A percentile compares a stretch with the other conserved stretches of the same genome.
These are phyloP conservation scores for Paramecium pentaurelia DNA, from an alignment of 73 alveolate species.

Conservation along the genomic window DNA sequence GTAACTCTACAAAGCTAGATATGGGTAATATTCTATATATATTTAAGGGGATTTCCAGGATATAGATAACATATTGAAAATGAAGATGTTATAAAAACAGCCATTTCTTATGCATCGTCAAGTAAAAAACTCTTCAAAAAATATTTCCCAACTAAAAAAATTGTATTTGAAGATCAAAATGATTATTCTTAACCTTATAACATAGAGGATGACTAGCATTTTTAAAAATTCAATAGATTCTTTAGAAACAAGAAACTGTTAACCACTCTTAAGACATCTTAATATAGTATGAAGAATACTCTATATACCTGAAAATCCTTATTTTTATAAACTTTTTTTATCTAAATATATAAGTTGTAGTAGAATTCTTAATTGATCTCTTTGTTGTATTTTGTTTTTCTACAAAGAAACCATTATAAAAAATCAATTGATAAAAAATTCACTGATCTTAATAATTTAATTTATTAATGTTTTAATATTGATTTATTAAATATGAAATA, in stretches of 20 bases:
- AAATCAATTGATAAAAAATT: not conserved
- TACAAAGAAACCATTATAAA: not conserved
- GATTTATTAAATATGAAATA: not conserved
- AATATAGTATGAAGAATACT: not conserved
- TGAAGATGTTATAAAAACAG: slow-evolving; percentile 11
- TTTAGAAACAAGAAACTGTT: not conserved
- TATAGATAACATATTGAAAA: not conserved
- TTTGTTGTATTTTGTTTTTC: too few species aligned
- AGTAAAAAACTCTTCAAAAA: slow-evolving; percentile 25
- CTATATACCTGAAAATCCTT: not conserved
- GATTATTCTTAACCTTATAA: slow-evolving; percentile 29
- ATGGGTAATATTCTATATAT: not conserved
- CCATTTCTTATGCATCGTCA: not conserved
- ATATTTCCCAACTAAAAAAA: slow-evolving; percentile 12
- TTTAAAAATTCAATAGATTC: not conserved
- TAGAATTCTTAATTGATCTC: not conserved
- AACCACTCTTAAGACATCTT: not conserved
- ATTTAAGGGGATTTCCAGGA: slow-evolving; percentile 17
- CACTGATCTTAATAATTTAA: not conserved
- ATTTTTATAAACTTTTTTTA: not conserved
- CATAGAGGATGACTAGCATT: not conserved
- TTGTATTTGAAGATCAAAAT: not conserved
- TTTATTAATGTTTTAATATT: not conserved
- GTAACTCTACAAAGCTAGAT: not conserved
- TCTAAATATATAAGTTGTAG: not conserved